Conservation (phyloP, 192 early-diverging fungal species). For the Coemansia sp. region DNA sequence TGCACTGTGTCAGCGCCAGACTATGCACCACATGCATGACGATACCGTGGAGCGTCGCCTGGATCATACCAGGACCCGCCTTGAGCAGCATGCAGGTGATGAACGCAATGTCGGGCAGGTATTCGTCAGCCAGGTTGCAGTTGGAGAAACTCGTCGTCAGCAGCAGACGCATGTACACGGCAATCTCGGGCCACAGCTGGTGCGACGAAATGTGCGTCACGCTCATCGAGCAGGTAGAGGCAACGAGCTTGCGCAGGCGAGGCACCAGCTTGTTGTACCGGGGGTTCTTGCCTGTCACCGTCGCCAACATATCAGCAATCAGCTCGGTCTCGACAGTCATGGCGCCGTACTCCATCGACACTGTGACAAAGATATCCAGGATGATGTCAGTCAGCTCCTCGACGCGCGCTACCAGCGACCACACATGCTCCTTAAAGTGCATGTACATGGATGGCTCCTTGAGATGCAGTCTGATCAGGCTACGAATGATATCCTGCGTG, state of each 20-base stretch:
- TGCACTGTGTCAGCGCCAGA: slow-evolving; percentile 71
- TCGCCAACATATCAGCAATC: slow-evolving; percentile 82
- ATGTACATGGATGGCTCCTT: slow-evolving; percentile 81
- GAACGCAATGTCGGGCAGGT: slow-evolving; percentile 84
- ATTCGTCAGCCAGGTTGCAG: slow-evolving; percentile 64
- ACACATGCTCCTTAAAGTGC: slow-evolving; percentile 80
- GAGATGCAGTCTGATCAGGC: slow-evolving; percentile 78
- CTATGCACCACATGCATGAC: slow-evolving; percentile 90
- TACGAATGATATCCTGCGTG: slow-evolving; percentile 71
- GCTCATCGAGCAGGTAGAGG: slow-evolving; percentile 70
- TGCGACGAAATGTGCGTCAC: slow-evolving; percentile 73
- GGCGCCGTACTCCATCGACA: slow-evolving; percentile 75
- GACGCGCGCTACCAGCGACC: slow-evolving; percentile 73
- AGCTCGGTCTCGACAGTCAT: slow-evolving; percentile 76
- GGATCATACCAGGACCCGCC: slow-evolving; percentile 77
- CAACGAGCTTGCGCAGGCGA: slow-evolving; percentile 77
- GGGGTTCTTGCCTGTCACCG: slow-evolving; percentile 71
- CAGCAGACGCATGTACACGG: slow-evolving; percentile 81
- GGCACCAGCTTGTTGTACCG: slow-evolving; percentile 78
- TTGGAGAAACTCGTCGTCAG: slow-evolving; percentile 91
- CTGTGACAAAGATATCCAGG: slow-evolving; percentile 75
- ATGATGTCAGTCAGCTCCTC: slow-evolving; percentile 79
- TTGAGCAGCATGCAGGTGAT: slow-evolving; percentile 82
- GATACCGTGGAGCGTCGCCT: slow-evolving; percentile 89
- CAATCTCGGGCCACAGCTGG: slow-evolving; percentile 89